Evolutionary conservation across 257 asterid species (phyloP), one percentile per base, ranked within the genome.

Genomic region (Capsicum baccatum): DNA sequence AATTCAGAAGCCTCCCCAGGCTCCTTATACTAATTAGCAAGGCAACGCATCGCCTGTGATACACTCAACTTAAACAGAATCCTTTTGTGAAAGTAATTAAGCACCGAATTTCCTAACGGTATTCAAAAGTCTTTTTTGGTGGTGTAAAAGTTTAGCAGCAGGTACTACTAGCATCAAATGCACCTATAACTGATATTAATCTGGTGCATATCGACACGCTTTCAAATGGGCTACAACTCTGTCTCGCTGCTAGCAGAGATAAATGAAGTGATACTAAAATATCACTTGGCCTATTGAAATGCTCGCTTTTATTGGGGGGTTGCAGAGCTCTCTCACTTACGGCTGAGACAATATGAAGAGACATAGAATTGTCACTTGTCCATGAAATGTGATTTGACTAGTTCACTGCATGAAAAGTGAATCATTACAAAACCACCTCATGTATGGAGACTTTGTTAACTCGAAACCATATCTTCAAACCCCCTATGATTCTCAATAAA

Each of bases 261-360:
- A 17, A 64, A 33, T 9, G 8, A 63, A 21, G 70, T 21, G 70
- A 63, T 21, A 58, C 5, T 15, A 37, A 69, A 69, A 37, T 39
- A 5, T 68, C 79, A 69, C 55, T 39, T 69, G 26, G 33, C 79
- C 79, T 69, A 44, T n/a, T 69, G 78, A 69, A 39, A 7, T 39
- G 33, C 78, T 39, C 54, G 2, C 3, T 7, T 17, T 58, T 17
- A 21, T 56, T 35, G 35, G 11, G 3, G 52, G 78, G 54, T 37
- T 3, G 12, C 54, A 68, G 21, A 37, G 37, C 78, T 68, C 26
- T 14, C 54, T 35, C 9, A 12, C 78, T 68, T 39, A 68, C 35
- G 3, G 54, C 78, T 15, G 15, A 21, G 37, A 19, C 37, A 21
- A 62, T 19, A 62, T 4, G 1, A 10, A 35, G 50, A 67, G 74